Evolutionary conservation across 805 yeast species (phyloP).

Genomic region (Peterozyma xylosa): DNA sequence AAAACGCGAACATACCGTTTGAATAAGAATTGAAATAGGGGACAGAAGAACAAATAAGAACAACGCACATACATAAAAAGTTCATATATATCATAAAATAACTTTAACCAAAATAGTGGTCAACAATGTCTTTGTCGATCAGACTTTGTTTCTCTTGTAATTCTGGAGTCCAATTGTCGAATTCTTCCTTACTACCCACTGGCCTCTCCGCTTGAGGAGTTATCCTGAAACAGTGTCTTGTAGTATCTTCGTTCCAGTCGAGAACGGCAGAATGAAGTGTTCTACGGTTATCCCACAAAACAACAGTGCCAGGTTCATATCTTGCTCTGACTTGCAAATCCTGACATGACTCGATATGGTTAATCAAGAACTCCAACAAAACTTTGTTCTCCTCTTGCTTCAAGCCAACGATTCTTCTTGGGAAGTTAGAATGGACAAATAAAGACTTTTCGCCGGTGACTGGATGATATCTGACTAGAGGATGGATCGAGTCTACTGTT

Average conservation of each 20-base stretch:
- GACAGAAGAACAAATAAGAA: no score
- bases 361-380: slow-evolving; percentile 48
- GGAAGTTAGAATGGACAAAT: slow-evolving; percentile 53
- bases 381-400: slow-evolving; percentile 65
- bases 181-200: slow-evolving; percentile 22
- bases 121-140: no score
- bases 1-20: no score
- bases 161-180: slow-evolving; percentile 23
- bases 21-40: no score
- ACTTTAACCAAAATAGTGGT: no score
- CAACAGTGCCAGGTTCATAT: slow-evolving; percentile 67
- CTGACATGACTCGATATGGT: slow-evolving; percentile 40
- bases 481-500: slow-evolving; percentile 57
- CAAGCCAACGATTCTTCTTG: slow-evolving; percentile 62
- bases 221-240: slow-evolving; percentile 68
- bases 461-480: slow-evolving; percentile 67
- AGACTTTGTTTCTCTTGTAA: slow-evolving; percentile 9
- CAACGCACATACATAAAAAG: no score
- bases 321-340: slow-evolving; percentile 64
- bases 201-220: slow-evolving; percentile 74
- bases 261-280: slow-evolving; percentile 61
- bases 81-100: no score
- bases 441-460: slow-evolving; percentile 56
- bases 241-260: slow-evolving; percentile 62
- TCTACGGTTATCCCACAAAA: slow-evolving; percentile 75